phyloP scores from a whole-genome alignment of 148 eudicot genomes.

The Diospyros kaki region DNA sequence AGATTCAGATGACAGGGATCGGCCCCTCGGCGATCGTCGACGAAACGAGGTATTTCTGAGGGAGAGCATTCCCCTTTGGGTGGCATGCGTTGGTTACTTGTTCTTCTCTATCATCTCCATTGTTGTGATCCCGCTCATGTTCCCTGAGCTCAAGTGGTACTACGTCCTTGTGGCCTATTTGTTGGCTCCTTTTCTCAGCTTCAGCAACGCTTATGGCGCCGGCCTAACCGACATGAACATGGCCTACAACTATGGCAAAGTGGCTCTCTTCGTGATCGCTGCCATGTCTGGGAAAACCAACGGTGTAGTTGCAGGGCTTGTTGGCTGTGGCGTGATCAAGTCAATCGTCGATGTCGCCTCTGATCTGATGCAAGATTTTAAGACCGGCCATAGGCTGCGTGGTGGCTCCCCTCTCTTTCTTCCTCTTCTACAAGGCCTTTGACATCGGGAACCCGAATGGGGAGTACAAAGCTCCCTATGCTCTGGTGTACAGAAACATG shows the following conservation, averaged over 20 bases:
- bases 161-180: constrained; percentile 53
- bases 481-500: constrained; percentile 64
- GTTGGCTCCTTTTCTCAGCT: constrained; percentile 59
- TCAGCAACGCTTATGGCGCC: constrained; percentile 79
- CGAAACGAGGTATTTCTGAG: constrained; percentile 15
- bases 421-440: constrained; percentile 62
- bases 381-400: constrained; percentile 66
- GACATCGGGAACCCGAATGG: constrained; percentile 63
- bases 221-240: constrained; percentile 84
- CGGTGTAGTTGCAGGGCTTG: constrained; percentile 72
- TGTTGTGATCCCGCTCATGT: constrained; percentile 51
- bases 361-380: constrained; percentile 65
- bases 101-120: constrained; percentile 51
- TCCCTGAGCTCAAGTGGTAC: constrained; percentile 65
- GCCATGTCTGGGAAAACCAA: constrained; percentile 46
- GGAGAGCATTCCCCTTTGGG: constrained; percentile 63
- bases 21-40: constrained; percentile 36
- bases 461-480: constrained; percentile 72
- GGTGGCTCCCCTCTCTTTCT: constrained; percentile 56
- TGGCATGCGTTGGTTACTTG: constrained; percentile 49
- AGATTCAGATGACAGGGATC: constrained; percentile 37
- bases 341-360: constrained; percentile 61
- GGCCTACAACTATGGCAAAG: constrained; percentile 78
- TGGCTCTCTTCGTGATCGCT: constrained; percentile 64
- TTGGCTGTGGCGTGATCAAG: constrained; percentile 73